Evolutionary conservation across 2,329 filamentous ascomycete species (phyloP).

Genomic region (Leptographium flavum): DNA sequence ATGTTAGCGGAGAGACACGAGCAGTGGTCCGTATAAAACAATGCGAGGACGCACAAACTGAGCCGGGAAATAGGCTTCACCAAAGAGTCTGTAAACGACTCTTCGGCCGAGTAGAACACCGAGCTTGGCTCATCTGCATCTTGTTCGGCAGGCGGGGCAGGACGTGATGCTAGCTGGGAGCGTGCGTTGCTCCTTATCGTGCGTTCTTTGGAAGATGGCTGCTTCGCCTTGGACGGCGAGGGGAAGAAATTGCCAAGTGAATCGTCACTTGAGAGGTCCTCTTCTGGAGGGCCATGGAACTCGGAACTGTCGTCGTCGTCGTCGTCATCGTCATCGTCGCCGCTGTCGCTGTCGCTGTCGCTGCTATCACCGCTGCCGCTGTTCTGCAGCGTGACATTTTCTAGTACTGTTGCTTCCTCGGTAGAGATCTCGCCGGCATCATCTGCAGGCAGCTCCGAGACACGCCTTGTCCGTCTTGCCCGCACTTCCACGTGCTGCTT

Average conservation of each 20-base stretch:
- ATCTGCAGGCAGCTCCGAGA: constrained; percentile 2
- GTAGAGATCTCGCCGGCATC: constrained; percentile 7
- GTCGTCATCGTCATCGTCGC: background rate
- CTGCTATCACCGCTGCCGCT: background rate
- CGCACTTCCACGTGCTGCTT: constrained; percentile 5
- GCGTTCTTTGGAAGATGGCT: background rate
- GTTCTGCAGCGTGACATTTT: constrained; percentile 2
- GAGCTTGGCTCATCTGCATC: constrained; percentile 6
- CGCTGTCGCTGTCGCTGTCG: background rate
- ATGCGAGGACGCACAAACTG: constrained; percentile 1
- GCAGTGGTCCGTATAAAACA: background rate
- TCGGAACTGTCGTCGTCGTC: constrained; percentile 5
- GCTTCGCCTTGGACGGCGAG: background rate
- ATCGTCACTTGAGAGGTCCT: background rate
- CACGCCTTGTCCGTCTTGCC: constrained; percentile 4
- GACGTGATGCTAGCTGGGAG: background rate
- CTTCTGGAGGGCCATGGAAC: constrained; percentile 4
- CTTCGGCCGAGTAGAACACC: constrained; percentile 10
- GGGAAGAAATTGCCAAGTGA: constrained; percentile 5
- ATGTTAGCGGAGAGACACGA: background rate
- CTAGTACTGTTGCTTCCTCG: constrained; percentile 8
- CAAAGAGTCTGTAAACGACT: background rate
- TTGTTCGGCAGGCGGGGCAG: background rate
- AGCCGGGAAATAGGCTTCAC: background rate
- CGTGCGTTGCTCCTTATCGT: background rate